Percentiles rank a stretch among this genome's conserved stretches.
Evolutionary conservation across 257 asterid genomes (phyloP).

Genomic region (Ocimum tenuiflorum): DNA sequence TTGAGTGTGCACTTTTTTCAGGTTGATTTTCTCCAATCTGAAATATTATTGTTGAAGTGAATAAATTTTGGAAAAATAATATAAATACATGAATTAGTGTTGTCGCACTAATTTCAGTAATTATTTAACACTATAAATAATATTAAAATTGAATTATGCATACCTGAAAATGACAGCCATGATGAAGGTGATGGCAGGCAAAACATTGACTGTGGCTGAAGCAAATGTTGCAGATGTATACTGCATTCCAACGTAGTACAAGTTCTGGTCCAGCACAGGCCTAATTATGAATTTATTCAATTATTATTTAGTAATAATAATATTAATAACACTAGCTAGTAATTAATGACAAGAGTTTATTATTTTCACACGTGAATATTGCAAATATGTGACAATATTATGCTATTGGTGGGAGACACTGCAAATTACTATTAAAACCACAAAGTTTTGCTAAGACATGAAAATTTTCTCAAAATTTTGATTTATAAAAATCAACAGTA

Average conservation of each 20-base stretch:
- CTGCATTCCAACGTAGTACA: slow-evolving; percentile 74
- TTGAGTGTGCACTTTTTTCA: slow-evolving; percentile 41
- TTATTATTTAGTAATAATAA: background rate
- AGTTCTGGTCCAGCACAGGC: slow-evolving; percentile 85
- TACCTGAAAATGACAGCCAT: slow-evolving; percentile 86
- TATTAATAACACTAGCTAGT: background rate
- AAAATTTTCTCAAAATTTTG: too few species aligned
- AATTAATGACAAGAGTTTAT: too few species aligned
- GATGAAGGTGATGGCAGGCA: slow-evolving; percentile 81
- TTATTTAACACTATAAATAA: background rate
- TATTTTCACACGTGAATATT: too few species aligned
- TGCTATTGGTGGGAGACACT: too few species aligned
- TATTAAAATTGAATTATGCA: background rate
- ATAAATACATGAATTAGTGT: too few species aligned
- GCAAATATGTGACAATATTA: too few species aligned
- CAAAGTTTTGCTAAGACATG: too few species aligned
- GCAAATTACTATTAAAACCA: too few species aligned
- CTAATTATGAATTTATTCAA: slow-evolving; percentile 35
- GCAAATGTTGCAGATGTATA: slow-evolving; percentile 86
- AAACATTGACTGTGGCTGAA: slow-evolving; percentile 64
- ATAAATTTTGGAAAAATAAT: too few species aligned
- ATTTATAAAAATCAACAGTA: too few species aligned
- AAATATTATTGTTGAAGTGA: background rate
- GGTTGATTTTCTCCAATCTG: slow-evolving; percentile 69
- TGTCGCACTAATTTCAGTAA: too few species aligned